Percentiles rank a stretch among this genome's conserved stretches.
These are phyloP conservation scores for Talaromyces sp. DNA, from an alignment of 2,329 filamentous ascomycete species.

Conservation along the genomic window DNA sequence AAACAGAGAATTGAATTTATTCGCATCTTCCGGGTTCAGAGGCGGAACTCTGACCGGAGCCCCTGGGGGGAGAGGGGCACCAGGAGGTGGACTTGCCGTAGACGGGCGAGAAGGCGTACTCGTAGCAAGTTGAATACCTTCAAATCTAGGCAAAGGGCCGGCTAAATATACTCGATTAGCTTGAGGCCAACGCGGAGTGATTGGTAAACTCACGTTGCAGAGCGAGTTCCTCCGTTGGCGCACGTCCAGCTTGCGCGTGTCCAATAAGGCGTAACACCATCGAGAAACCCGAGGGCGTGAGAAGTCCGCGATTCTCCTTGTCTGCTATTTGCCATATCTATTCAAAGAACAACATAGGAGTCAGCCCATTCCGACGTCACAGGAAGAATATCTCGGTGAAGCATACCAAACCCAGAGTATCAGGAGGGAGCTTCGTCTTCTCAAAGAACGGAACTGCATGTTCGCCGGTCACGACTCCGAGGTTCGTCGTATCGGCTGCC, in stretches of 20 bases:
- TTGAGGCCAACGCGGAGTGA: not conserved
- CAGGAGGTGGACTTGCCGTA: constrained; percentile 46
- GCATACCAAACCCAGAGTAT: constrained; percentile 80
- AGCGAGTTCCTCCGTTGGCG: constrained; percentile 76
- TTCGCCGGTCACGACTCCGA: constrained; percentile 93
- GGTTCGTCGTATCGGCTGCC: constrained; percentile 84
- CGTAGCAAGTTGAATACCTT: constrained; percentile 61
- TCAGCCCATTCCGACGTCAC: not conserved
- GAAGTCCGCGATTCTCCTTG: constrained; percentile 88
- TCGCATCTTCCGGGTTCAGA: constrained; percentile 80
- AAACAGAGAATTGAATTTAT: constrained; percentile 85
- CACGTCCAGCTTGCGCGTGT: constrained; percentile 84
- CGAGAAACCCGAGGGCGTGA: constrained; percentile 90
- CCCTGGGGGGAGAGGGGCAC: constrained; percentile 35
- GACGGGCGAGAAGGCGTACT: constrained; percentile 49
- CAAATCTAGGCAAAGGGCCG: constrained; percentile 88
- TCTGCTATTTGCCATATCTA: constrained; percentile 99
- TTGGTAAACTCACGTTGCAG: constrained; percentile 60
- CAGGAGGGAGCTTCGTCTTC: constrained; percentile 83
- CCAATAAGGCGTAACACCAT: constrained; percentile 91
- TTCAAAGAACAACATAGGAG: not conserved
- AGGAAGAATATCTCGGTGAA: not conserved
- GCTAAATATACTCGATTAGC: constrained; percentile 36
- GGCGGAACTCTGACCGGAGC: constrained; percentile 82
- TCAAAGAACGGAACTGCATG: constrained; percentile 97